A percentile compares a stretch with the other conserved stretches of the same genome.
phyloP scores from a whole-genome alignment of 2,329 filamentous ascomycete genomes.

The Fusarium decemcellulare region DNA sequence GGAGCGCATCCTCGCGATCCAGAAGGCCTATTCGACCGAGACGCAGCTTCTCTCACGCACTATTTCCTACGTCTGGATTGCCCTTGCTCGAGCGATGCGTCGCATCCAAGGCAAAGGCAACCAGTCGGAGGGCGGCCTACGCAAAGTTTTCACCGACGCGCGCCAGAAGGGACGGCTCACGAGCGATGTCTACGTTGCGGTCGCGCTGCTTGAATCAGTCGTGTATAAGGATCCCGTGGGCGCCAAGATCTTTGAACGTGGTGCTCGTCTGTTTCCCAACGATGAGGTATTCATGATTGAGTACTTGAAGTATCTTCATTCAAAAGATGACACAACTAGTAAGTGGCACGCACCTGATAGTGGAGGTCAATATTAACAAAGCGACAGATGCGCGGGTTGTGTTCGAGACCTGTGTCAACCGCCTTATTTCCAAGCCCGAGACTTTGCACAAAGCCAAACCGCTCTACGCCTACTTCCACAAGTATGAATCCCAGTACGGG shows the following conservation, averaged over 20 bases:
- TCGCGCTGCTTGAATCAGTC: conserved; percentile 92
- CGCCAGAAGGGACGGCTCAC: conserved; percentile 89
- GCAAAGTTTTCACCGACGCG: conserved; percentile 91
- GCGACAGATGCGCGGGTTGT: conserved; percentile 88
- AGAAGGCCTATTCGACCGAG: conserved; percentile 79
- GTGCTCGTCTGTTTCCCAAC: conserved; percentile 92
- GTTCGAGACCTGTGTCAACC: conserved; percentile 93
- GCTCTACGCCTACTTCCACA: conserved; percentile 92
- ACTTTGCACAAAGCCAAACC: conserved; percentile 82
- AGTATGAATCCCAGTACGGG: conserved; percentile 94
- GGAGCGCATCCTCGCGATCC: conserved; percentile 72
- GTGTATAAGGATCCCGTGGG: conserved; percentile 96
- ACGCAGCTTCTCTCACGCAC: conserved; percentile 84
- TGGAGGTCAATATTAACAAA: conserved; percentile 32
- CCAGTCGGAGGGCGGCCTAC: conserved; percentile 79
- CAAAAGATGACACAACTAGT: conserved; percentile 94
- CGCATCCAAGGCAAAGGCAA: conserved; percentile 89
- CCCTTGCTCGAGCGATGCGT: conserved; percentile 92
- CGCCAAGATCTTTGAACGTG: conserved; percentile 95
- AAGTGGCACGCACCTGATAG: conserved; percentile 57
- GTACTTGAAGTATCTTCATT: conserved; percentile 94
- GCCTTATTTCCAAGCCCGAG: conserved; percentile 83
- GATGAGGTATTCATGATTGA: conserved; percentile 95
- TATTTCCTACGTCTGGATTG: conserved; percentile 95
- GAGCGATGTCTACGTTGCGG: conserved; percentile 95